These are phyloP conservation scores for Spizellomyces punctatus DNA, from an alignment of 192 early-diverging fungal genomes.

Conservation along the genomic window DNA sequence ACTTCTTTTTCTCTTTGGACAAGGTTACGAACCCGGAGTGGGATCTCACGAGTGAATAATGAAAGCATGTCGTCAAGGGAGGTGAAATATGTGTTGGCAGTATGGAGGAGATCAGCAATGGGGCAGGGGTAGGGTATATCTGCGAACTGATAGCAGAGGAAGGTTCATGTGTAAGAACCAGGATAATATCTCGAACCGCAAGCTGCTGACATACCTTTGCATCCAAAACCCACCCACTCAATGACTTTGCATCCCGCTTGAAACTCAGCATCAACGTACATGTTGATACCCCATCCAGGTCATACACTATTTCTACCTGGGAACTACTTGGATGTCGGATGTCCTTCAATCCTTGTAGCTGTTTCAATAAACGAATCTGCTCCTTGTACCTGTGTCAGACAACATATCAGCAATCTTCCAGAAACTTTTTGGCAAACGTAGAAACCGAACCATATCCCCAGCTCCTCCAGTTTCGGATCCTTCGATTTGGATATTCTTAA, in stretches of 20 bases:
- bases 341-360: constrained; percentile 14
- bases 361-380: constrained; percentile 12
- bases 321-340: constrained; percentile 27
- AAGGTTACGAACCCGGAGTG: constrained; percentile 12
- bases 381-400: constrained; percentile 16
- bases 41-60: neutral
- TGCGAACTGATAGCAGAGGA: neutral
- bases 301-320: constrained; percentile 32
- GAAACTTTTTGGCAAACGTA: neutral
- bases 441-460: constrained; percentile 25
- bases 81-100: constrained; percentile 8
- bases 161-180: neutral
- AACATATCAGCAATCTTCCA: neutral
- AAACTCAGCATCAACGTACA: constrained; percentile 18
- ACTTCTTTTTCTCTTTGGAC: constrained; percentile 18
- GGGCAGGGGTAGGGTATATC: constrained; percentile 21
- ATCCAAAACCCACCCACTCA: constrained; percentile 20
- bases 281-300: constrained; percentile 2
- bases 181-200: neutral
- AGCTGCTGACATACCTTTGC: constrained; percentile 26
- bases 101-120: constrained; percentile 15
- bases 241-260: neutral
- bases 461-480: constrained; percentile 37
- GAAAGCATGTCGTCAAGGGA: constrained; percentile 18
- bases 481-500: constrained; percentile 11